Evolutionary conservation across 345 rosid genomes (phyloP).

Genomic region (Ceriops zippeliana): DNA sequence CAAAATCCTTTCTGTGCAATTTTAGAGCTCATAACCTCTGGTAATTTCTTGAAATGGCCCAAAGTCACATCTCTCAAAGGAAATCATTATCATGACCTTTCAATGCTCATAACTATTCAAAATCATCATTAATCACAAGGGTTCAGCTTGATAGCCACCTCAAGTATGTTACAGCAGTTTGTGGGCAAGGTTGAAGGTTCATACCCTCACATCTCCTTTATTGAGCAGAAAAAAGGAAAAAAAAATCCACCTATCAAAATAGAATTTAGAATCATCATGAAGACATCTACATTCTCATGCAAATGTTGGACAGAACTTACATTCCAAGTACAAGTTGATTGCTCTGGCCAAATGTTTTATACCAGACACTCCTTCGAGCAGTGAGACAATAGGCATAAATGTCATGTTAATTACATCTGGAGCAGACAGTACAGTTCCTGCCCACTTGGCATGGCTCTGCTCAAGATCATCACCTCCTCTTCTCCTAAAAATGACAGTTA

Average conservation of each 20-base stretch:
- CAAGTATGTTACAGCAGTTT: too few species aligned
- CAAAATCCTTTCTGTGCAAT: too few species aligned
- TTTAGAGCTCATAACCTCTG: too few species aligned
- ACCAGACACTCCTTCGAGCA: slow-evolving; percentile 90
- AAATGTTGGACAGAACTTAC: slow-evolving; percentile 47
- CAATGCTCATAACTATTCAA: background rate
- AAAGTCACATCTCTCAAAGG: too few species aligned
- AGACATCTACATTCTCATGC: background rate
- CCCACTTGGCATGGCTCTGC: slow-evolving; percentile 93
- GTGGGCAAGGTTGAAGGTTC: too few species aligned
- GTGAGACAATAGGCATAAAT: slow-evolving; percentile 74
- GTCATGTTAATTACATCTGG: slow-evolving; percentile 96
- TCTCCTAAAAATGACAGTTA: slow-evolving; percentile 93
- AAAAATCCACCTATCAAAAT: too few species aligned
- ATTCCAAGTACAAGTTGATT: slow-evolving; percentile 78
- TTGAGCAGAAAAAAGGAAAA: too few species aligned
- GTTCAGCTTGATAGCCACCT: too few species aligned
- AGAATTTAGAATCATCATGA: background rate
- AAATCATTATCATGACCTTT: background rate
- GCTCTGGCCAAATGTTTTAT: slow-evolving; percentile 80
- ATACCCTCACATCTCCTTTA: too few species aligned
- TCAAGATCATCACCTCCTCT: slow-evolving; percentile 99
- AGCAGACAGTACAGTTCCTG: slow-evolving; percentile 62
- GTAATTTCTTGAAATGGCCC: too few species aligned
- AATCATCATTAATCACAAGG: background rate